Base-by-base conservation (phyloP, 1,139 yeast genomes). In the Taphrina communis region DNA sequence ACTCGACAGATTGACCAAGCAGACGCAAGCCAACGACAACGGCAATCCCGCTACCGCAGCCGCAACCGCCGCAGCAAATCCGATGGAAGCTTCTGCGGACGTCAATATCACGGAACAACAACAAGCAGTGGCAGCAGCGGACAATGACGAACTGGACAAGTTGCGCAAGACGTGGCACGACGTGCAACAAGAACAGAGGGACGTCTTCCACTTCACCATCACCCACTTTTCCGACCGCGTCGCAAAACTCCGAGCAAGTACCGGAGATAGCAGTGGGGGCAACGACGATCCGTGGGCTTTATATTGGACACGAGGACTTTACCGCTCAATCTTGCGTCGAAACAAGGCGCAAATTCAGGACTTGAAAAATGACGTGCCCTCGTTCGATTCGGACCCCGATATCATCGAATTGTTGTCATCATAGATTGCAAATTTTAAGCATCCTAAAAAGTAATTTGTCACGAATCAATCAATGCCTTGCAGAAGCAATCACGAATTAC, bases 1-100 rank as follows among this genome's bases (percentile, higher is more conserved):
- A 42, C 53, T 69, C 42, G 72, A 66, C 12, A 57, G 62, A 52
- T 53, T 53, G 58, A 38, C 58, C 25, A 2, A 53, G 14, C 19
- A 44, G 48, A 12, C 48, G n/a, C 12, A 44, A 2, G 48, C 3
- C 48, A 44, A 44, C 9, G 53, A 52, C 9, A 67, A 52, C 14
- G 62, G 60, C 14, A 48, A 36, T 17, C 31, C 31, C 4, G 31
- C 31, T 25, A 4, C 31, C 31, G 58, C 52, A 21, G 56, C 52
- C 25, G 48, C 67, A 44, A 60, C 65, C 21, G 19, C 55, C 3
- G 58, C 9, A 1, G 36, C 36, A 11, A 44, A 14, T 1, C 3
- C 48, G 19, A 44, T 19, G 2, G 42, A 39, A 14, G 6, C 42
- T 11, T 12, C 11, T 12, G 11, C 51, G 4, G 51, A 12, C 53